These are phyloP conservation scores for Tylopilus balloui DNA, from an alignment of 768 basidiomycete genomes.

Conservation along the genomic window DNA sequence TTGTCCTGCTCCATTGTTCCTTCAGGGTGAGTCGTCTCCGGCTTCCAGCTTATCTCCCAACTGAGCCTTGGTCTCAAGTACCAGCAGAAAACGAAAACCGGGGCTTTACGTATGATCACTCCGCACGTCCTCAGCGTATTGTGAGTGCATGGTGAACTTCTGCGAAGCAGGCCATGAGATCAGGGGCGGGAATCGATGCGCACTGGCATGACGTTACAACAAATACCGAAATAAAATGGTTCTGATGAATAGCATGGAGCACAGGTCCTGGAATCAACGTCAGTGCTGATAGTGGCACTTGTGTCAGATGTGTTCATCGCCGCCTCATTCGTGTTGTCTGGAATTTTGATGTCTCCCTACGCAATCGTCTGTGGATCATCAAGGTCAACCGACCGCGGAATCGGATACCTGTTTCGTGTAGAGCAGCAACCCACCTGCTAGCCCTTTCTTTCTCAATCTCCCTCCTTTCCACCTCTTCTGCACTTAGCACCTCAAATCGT, in stretches of 20 bases:
- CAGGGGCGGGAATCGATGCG: slow-evolving; percentile 14
- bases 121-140: neutral
- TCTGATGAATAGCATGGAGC: slow-evolving; percentile 7
- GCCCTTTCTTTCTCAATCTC: slow-evolving; percentile 86
- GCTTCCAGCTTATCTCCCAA: slow-evolving; percentile 26
- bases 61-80: slow-evolving; percentile 11
- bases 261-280: slow-evolving; percentile 4
- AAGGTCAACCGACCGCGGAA: neutral
- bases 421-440: slow-evolving; percentile 44
- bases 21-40: neutral
- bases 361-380: slow-evolving; percentile 44
- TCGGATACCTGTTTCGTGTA: neutral
- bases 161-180: slow-evolving; percentile 9
- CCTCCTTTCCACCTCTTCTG: slow-evolving; percentile 88
- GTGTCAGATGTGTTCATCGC: slow-evolving; percentile 23
- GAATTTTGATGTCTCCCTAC: slow-evolving; percentile 65
- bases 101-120: slow-evolving; percentile 10
- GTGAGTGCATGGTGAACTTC: neutral
- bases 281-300: slow-evolving; percentile 4
- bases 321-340: slow-evolving; percentile 44
- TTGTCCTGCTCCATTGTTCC: slow-evolving; percentile 12
- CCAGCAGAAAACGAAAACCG: slow-evolving; percentile 4
- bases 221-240: slow-evolving; percentile 26
- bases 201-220: slow-evolving; percentile 10
- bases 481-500: slow-evolving; percentile 76